Evolutionary conservation across 2,329 filamentous ascomycete species (phyloP).

Genomic region (Helotiales sp.): DNA sequence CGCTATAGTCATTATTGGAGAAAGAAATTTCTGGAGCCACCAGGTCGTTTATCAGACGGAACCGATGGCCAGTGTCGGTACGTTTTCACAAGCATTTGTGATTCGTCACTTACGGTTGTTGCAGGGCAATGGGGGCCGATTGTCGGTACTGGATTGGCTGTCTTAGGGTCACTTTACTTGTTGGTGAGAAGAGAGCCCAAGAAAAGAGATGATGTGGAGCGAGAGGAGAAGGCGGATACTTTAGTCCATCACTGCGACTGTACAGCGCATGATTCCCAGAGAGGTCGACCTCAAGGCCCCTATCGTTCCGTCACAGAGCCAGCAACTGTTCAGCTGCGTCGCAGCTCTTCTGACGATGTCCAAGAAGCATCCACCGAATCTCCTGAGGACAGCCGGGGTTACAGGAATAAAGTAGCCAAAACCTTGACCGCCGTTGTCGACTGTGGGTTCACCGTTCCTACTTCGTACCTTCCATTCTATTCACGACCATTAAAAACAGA

Average conservation of each 20-base stretch:
- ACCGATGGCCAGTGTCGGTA: slow-evolving; percentile 60
- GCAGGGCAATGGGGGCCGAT: slow-evolving; percentile 61
- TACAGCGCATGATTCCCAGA: not conserved
- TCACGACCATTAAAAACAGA: too few relatives aligned
- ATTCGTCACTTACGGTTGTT: slow-evolving; percentile 28
- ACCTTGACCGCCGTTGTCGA: slow-evolving; percentile 44
- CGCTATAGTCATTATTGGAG: slow-evolving; percentile 60
- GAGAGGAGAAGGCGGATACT: not conserved
- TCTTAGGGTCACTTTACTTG: slow-evolving; percentile 59
- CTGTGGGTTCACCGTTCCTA: too few relatives aligned
- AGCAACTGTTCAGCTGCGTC: not conserved
- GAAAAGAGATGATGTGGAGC: slow-evolving; percentile 3
- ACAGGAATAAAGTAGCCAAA: slow-evolving; percentile 44
- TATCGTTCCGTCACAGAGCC: not conserved
- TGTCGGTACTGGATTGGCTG: slow-evolving; percentile 57
- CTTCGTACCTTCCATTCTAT: too few relatives aligned
- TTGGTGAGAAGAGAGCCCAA: slow-evolving; percentile 36
- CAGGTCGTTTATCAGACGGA: slow-evolving; percentile 61
- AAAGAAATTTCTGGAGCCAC: slow-evolving; percentile 61
- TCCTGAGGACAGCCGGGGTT: slow-evolving; percentile 24
- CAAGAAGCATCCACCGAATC: not conserved
- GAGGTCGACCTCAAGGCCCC: slow-evolving; percentile 8
- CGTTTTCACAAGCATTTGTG: slow-evolving; percentile 22
- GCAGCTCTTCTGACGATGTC: slow-evolving; percentile 8
- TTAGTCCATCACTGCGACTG: slow-evolving; percentile 9